A percentile compares a stretch with the other conserved stretches of the same genome.
These are phyloP conservation scores for Stachybotrys echinatus DNA, from an alignment of 2,329 filamentous ascomycete genomes.

Conservation along the genomic window DNA sequence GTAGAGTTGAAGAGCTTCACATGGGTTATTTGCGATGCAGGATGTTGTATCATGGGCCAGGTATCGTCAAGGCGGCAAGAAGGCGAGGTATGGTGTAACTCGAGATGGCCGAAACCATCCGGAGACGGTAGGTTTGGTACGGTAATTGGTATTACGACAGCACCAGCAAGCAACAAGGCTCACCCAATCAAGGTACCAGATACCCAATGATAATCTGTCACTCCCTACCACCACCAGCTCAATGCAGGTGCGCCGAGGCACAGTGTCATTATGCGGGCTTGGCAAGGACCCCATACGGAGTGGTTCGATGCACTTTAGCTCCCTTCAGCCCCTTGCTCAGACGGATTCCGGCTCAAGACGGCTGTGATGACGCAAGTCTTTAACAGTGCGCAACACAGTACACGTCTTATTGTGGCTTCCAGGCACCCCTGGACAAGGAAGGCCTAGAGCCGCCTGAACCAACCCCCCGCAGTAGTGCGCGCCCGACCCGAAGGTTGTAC, in stretches of 20 bases:
- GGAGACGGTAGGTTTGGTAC: background rate
- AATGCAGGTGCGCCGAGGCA: background rate
- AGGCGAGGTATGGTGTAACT: background rate
- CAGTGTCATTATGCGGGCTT: background rate
- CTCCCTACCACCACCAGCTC: no score
- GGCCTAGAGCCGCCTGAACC: background rate
- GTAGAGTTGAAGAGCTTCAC: background rate
- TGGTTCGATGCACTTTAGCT: no score
- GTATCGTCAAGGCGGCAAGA: background rate
- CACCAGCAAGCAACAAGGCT: background rate
- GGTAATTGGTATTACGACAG: background rate
- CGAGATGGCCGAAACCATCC: background rate
- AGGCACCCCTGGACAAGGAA: background rate
- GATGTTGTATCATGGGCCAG: background rate
- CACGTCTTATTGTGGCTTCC: background rate
- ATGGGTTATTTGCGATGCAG: background rate
- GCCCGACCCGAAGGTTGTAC: background rate
- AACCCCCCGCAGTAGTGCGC: background rate
- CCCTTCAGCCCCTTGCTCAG: no score
- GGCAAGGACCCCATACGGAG: background rate
- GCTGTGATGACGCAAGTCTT: background rate
- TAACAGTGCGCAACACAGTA: background rate
- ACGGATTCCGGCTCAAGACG: no score
- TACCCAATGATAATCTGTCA: no score
- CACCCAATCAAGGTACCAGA: background rate